phyloP scores from a whole-genome alignment of 371 early-diverging fungal genomes.

The Lichtheimia corymbifera region DNA sequence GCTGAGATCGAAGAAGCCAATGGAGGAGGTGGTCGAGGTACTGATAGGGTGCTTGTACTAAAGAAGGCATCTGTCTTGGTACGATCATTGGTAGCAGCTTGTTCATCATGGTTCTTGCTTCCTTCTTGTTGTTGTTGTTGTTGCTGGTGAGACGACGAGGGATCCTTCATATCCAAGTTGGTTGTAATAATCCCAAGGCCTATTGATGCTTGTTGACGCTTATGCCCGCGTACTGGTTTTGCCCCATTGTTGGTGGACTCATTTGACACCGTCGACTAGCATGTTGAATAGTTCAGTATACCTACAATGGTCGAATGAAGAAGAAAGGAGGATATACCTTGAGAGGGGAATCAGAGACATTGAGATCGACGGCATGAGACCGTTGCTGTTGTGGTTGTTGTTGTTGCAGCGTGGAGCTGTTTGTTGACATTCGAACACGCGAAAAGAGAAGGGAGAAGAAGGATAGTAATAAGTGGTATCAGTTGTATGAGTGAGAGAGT shows the following conservation, averaged over 20 bases:
- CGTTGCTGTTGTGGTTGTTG: too few species aligned
- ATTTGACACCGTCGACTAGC: too few species aligned
- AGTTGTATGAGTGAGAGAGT: too few species aligned
- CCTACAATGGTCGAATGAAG: too few species aligned
- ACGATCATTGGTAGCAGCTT: neutral
- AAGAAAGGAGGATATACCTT: too few species aligned
- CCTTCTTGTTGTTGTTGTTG: neutral
- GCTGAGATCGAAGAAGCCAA: conserved; percentile 10
- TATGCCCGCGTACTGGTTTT: neutral
- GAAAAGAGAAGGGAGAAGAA: too few species aligned
- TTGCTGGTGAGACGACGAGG: neutral
- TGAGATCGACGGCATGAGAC: too few species aligned
- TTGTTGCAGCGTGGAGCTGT: too few species aligned
- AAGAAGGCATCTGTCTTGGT: conserved; percentile 44
- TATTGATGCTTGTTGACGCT: conserved; percentile 32
- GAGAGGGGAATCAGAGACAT: too few species aligned
- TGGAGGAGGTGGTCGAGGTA: conserved; percentile 46
- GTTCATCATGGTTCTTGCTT: neutral
- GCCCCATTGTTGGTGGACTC: neutral
- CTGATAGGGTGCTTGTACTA: conserved; percentile 21
- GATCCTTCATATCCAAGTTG: conserved; percentile 15
- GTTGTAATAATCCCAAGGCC: conserved; percentile 42
- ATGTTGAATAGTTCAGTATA: too few species aligned
- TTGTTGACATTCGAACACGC: too few species aligned
- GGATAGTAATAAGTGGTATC: too few species aligned